Base-by-base conservation (phyloP, 768 basidiomycete genomes). In the Russula brevipes region DNA sequence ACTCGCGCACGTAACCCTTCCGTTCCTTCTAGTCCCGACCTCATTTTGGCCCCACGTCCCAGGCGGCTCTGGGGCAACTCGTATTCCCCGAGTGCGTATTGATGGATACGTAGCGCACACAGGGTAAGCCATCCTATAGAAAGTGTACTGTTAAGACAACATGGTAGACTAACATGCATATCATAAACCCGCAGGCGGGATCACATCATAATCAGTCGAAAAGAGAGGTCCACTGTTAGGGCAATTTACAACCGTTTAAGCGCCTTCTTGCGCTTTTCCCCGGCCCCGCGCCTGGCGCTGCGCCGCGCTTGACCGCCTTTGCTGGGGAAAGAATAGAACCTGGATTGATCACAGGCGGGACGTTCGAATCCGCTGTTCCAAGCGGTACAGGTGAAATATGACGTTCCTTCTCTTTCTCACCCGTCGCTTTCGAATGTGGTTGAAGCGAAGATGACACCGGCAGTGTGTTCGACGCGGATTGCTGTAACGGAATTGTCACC, bases 181-280 rank as follows among this genome's bases (percentile, higher is more conserved):
- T 57, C 57, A 54, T 58, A 57, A 31, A 49, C 8, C 44, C 56
- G 36, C 44, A 19, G 38, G 39, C 24, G 12, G 17, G 5, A 24
- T 24, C 50, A 10, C 35, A 59, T 33, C 35, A 49, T 5, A 24
- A 24, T 17, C n/a, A 45, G 31, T 49, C 38, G n/a, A 30, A 7
- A 53, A 2, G 11, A 39, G 12, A 39, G 38, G 38, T 24, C 24
- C 24, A 24, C 11, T 10, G 33, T 19, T 33, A 19, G 5, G 7
- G 14, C 35, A 12, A 41, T 7, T 55, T 44, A 93, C 73, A 93
- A 74, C 66, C 91, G 79, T 75, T 89, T 93, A 68, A 93, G 75
- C 4, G 91, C 91, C 79, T 92, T 93, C 81, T 93, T 93, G 73
- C 91, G 79, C 77, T 93, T 93, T 75, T 91, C 90, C 2, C 84